Evolutionary conservation across 2,329 filamentous ascomycete species (phyloP), one percentile per base, ranked within the genome.

Genomic region (Verruconis gallopava): DNA sequence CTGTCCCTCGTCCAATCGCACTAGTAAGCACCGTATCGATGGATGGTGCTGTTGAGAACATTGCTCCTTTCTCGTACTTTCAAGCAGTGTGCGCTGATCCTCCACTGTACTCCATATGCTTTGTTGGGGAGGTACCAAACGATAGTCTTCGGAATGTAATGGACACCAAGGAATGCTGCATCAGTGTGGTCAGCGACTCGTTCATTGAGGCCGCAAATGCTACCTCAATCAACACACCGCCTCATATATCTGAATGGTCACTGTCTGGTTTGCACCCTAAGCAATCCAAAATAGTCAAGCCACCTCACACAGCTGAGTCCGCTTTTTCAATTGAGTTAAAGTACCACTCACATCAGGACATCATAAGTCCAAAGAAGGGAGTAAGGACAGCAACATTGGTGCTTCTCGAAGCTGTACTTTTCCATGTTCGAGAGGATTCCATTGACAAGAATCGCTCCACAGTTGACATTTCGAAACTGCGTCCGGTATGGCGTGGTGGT

Each of bases 21-120:
- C 43, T 51, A 33, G 25, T 50, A 20, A 46, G 42, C 44, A 50
- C 48, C 12, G 28, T 46, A 4, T 44, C 44, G 11, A 32, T 21
- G 17, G 47, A 50, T 20, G 50, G 50, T 0, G 39, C 44, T 13
- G 40, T 30, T 1, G 46, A 48, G 6, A 57, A 56, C 30, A 46
- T 57, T 3, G 48, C 54, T 1, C 54, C 54, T 0, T 54, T 56
- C 40, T 47, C 41, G 4, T 57, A 53, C 45, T 56, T 57, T 39
- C 50, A 55, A 43, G 48, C 51, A 38, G 48, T 56, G 44, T 43
- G 46, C 28, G 44, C 45, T 6, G 46, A 54, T 41, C 52, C 52
- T 13, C 50, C 52, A 3, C 36, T 48, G 14, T 54, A 52, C 42
- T 38, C 48, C 5, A 40, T 55, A 1, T 44, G 47, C 15, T 50